These are phyloP conservation scores for Centella asiatica DNA, from an alignment of 129 eudicot species.

Conservation along the genomic window DNA sequence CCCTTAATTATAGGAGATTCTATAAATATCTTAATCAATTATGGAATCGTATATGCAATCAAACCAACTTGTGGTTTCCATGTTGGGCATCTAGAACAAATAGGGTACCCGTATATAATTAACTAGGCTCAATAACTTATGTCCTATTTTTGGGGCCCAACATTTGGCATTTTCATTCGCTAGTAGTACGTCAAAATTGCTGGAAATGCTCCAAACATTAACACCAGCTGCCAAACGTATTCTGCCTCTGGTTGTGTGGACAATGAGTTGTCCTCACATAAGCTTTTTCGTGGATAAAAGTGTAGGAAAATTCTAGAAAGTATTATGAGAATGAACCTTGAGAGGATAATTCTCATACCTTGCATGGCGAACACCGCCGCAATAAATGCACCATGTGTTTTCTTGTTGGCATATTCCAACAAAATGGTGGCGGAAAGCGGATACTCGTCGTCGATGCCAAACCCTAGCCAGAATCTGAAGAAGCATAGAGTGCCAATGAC, in stretches of 20 bases:
- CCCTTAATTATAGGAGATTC: no score
- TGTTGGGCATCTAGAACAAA: no score
- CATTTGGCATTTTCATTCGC: constrained; percentile 70
- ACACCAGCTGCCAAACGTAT: constrained; percentile 46
- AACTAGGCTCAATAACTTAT: no score
- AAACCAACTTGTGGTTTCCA: no score
- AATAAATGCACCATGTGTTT: constrained; percentile 48
- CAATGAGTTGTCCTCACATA: not conserved
- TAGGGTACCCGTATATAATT: no score
- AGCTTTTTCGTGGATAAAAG: not conserved
- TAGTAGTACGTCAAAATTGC: constrained; percentile 48
- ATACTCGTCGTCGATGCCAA: constrained; percentile 65
- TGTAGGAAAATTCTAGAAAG: constrained; percentile 23
- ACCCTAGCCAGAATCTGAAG: constrained; percentile 62
- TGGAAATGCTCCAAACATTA: constrained; percentile 54
- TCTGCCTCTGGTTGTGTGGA: constrained; percentile 43
- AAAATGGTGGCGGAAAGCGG: constrained; percentile 66
- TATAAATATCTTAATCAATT: no score
- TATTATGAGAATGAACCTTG: constrained; percentile 42
- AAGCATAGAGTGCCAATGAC: constrained; percentile 49
- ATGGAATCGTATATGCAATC: no score
- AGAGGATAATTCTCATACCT: constrained; percentile 61
- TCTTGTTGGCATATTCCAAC: constrained; percentile 61
- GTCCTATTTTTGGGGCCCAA: no score
- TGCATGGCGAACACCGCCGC: constrained; percentile 68